Conservation (phyloP, 805 yeast species). For the Suhomyces xylopsoci region DNA sequence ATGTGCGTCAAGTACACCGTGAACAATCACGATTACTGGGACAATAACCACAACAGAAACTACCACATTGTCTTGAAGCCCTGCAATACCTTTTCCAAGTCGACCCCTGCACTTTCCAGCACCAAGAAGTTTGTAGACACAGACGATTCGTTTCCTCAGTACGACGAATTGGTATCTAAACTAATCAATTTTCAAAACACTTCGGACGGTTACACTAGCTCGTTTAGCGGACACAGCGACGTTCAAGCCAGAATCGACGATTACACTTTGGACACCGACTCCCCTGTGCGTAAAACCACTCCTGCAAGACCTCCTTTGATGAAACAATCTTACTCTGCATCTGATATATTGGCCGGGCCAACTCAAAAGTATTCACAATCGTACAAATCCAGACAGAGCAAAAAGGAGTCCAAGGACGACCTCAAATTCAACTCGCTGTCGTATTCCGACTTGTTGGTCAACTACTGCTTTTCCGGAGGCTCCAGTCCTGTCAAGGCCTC, state of each 20-base stretch:
- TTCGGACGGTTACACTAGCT: not conserved
- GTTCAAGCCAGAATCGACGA: conserved; percentile 4
- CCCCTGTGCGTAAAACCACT: conserved; percentile 10
- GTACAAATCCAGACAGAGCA: conserved; percentile 15
- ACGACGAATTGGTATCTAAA: conserved; percentile 21
- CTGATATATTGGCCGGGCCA: conserved; percentile 13
- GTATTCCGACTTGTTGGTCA: conserved; percentile 33
- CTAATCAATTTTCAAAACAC: conserved; percentile 15
- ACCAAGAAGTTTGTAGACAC: not conserved
- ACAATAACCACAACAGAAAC: conserved; percentile 33
- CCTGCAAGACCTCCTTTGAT: conserved; percentile 15
- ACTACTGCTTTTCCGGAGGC: conserved; percentile 36
- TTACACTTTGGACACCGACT: not conserved
- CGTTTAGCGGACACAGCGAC: not conserved
- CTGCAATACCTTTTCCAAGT: conserved; percentile 3
- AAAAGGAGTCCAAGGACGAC: conserved; percentile 3
- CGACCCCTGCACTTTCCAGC: not conserved
- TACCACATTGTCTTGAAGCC: conserved; percentile 33
- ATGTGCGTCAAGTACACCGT: conserved; percentile 34
- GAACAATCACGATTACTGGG: conserved; percentile 32
- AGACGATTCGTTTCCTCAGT: conserved; percentile 15
- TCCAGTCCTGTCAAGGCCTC: not conserved
- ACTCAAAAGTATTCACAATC: conserved; percentile 29
- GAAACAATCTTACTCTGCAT: conserved; percentile 16
- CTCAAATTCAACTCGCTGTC: conserved; percentile 22